Evolutionary conservation across 169 alveolate genomes (phyloP).

Genomic region (Cystoisospora suis): DNA sequence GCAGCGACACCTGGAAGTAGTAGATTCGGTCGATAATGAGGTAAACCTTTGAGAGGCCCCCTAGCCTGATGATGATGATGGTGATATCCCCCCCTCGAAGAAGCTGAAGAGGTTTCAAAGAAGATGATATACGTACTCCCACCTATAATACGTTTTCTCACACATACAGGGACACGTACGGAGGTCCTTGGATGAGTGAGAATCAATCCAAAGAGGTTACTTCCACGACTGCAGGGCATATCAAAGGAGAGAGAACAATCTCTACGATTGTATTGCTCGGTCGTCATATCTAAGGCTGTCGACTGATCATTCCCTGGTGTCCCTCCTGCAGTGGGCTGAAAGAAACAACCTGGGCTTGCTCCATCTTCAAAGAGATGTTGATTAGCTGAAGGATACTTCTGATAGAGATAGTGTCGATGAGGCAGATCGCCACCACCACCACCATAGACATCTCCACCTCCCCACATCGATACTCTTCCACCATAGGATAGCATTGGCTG

Average conservation of each 20-base stretch:
- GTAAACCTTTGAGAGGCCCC: neutral
- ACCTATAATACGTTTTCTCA: neutral
- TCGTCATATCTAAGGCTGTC: neutral
- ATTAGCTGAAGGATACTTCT: no score
- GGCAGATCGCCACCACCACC: no score
- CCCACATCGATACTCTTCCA: no score
- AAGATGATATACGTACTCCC: conserved; percentile 44
- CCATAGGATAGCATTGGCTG: no score
- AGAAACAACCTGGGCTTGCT: no score
- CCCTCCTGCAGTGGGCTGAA: no score
- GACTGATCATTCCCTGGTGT: no score
- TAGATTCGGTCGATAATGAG: neutral
- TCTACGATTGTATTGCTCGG: neutral
- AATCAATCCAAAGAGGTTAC: neutral
- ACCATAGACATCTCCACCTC: no score
- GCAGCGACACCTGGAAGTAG: neutral
- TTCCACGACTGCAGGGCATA: conserved; percentile 26
- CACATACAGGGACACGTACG: conserved; percentile 41
- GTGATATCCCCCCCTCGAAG: conserved; percentile 2
- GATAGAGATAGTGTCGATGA: no score
- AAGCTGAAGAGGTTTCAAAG: no score
- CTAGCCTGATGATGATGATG: neutral
- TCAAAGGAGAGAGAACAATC: neutral
- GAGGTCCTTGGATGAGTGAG: conserved; percentile 13
- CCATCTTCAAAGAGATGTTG: no score